Evolutionary conservation across 2,329 filamentous ascomycete species (phyloP).

Genomic region (Teratosphaeria zuluensis): DNA sequence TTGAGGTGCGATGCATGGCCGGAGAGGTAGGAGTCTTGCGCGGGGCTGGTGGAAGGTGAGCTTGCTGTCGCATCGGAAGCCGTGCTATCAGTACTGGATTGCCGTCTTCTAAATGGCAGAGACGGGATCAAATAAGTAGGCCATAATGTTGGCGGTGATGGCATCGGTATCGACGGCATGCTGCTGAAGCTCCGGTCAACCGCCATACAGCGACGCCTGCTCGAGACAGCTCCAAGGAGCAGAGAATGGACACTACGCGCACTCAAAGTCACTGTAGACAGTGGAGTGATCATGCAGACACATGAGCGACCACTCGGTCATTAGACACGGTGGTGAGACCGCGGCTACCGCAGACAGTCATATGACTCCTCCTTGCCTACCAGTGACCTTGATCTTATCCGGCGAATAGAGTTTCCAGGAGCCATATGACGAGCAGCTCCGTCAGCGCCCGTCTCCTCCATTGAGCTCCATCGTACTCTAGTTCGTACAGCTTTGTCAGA

Average conservation of each 20-base stretch:
- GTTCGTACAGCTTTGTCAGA: too few relatives aligned
- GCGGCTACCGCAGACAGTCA: not conserved
- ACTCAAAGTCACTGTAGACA: not conserved
- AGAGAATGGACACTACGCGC: not conserved
- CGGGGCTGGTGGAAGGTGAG: constrained; percentile 5
- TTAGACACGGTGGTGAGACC: not conserved
- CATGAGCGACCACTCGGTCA: not conserved
- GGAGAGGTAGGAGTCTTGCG: constrained; percentile 28
- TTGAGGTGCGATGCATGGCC: constrained; percentile 46
- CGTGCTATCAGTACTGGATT: constrained; percentile 30
- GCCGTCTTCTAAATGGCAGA: constrained; percentile 38
- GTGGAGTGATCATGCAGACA: not conserved
- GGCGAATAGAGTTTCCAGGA: not conserved
- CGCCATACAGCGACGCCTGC: not conserved
- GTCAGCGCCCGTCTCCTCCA: too few relatives aligned
- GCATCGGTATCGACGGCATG: constrained; percentile 18
- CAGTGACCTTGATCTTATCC: not conserved
- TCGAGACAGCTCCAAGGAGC: not conserved
- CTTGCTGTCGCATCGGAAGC: constrained; percentile 25
- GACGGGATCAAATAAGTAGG: constrained; percentile 43
- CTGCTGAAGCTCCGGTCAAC: not conserved
- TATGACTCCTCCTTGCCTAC: not conserved
- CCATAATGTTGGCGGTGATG: constrained; percentile 33
- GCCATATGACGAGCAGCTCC: not conserved
- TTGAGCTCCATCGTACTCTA: too few relatives aligned